Evolutionary conservation across 306 rosid species (phyloP).

Genomic region (Pyrus betulifolia): DNA sequence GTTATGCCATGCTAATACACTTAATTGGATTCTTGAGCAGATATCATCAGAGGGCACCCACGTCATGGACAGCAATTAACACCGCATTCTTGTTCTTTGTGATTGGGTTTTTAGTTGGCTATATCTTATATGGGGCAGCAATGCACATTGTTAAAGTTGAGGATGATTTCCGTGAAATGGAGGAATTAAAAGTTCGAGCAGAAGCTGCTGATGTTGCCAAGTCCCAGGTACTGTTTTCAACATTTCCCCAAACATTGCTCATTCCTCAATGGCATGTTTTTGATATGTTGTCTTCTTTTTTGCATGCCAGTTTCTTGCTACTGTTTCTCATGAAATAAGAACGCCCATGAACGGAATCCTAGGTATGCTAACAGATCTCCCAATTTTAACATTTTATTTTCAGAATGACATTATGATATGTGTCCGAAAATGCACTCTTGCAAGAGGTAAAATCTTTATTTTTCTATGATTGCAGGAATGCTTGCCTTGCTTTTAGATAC

Average conservation of each 20-base stretch:
- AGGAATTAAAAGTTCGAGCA: constrained; percentile 63
- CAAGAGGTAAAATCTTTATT: constrained; percentile 1
- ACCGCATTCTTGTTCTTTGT: constrained; percentile 63
- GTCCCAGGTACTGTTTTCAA: constrained; percentile 63
- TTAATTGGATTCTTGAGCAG: constrained; percentile 40
- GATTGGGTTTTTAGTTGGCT: constrained; percentile 74
- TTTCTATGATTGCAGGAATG: constrained; percentile 60
- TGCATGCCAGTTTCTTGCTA: constrained; percentile 73
- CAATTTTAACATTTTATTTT: constrained; percentile 1
- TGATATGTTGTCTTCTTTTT: constrained; percentile 6
- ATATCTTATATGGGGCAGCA: constrained; percentile 88
- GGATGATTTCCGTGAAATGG: constrained; percentile 81
- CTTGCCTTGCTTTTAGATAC: constrained; percentile 90
- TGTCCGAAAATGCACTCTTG: neutral
- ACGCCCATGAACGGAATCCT: constrained; percentile 99
- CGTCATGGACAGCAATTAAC: constrained; percentile 64
- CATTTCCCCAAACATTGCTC: constrained; percentile 9
- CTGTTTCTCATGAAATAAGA: constrained; percentile 97
- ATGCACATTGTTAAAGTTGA: constrained; percentile 89
- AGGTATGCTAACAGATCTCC: constrained; percentile 38
- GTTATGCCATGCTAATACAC: constrained; percentile 21
- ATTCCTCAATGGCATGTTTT: constrained; percentile 10
- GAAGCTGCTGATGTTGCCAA: constrained; percentile 97
- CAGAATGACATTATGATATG: neutral
- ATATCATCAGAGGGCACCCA: constrained; percentile 87